These are phyloP conservation scores for Rhodosorus marinus DNA, from an alignment of 23 red algal species.

Conservation along the genomic window DNA sequence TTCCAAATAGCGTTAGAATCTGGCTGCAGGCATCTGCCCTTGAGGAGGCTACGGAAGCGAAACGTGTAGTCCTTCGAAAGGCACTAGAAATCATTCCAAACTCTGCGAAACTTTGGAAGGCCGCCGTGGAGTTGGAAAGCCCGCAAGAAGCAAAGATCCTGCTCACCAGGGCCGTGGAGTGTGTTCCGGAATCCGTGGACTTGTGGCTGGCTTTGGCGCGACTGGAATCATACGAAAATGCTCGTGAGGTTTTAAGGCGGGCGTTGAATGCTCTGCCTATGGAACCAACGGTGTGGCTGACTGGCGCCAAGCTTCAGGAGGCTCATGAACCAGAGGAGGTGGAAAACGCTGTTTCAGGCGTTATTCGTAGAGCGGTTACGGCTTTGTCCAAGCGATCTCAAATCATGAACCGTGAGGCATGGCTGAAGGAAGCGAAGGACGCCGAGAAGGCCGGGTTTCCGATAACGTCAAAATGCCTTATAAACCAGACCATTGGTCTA, in stretches of 20 bases:
- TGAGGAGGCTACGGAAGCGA: slow-evolving; percentile 14
- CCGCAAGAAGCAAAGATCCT: slow-evolving; percentile 15
- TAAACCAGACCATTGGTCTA: slow-evolving; percentile 2
- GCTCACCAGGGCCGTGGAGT: slow-evolving; percentile 43
- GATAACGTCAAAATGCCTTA: slow-evolving; percentile 9
- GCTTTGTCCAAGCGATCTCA: slow-evolving; percentile 5
- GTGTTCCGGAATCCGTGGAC: slow-evolving; percentile 29
- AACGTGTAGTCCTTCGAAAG: slow-evolving; percentile 33
- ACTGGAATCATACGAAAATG: slow-evolving; percentile 26
- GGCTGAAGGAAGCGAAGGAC: slow-evolving; percentile 21
- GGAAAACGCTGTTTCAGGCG: neutral
- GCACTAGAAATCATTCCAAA: slow-evolving; percentile 62
- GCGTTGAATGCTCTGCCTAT: slow-evolving; percentile 11
- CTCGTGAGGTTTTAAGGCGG: slow-evolving; percentile 20
- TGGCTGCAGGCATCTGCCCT: slow-evolving; percentile 50
- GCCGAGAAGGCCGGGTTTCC: slow-evolving; percentile 19
- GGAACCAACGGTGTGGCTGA: slow-evolving; percentile 35
- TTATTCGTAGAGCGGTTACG: slow-evolving; percentile 1
- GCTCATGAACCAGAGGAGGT: slow-evolving; percentile 4
- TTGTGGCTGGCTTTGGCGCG: slow-evolving; percentile 68
- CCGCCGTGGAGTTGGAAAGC: slow-evolving; percentile 40
- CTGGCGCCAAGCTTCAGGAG: slow-evolving; percentile 56
- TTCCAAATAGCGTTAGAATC: slow-evolving; percentile 38
- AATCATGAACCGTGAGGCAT: slow-evolving; percentile 17
- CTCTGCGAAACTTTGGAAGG: slow-evolving; percentile 27